Evolutionary conservation across 2,329 filamentous ascomycete genomes (phyloP).

Genomic region (Botrytis deweyae): DNA sequence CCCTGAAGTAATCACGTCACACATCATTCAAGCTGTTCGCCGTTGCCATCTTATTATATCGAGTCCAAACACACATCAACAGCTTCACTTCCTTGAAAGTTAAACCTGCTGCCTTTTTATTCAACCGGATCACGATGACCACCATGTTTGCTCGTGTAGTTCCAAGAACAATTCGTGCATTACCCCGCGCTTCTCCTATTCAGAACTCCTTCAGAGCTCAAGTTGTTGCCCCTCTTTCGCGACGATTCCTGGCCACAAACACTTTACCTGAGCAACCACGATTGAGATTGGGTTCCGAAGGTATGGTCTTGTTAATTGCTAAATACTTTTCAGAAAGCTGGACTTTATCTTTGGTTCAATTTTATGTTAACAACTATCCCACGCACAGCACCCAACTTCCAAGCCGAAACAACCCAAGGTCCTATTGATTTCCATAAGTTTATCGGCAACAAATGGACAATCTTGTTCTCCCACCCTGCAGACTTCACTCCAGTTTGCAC

Average conservation of each 20-base stretch:
- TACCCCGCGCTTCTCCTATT: not conserved
- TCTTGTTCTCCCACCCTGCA: constrained; percentile 78
- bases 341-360: not conserved
- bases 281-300: constrained; percentile 25
- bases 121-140: not conserved
- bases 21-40: no score
- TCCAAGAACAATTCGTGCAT: not conserved
- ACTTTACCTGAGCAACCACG: constrained; percentile 24
- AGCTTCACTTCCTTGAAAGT: not conserved
- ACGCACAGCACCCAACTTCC: constrained; percentile 68
- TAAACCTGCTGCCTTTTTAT: not conserved
- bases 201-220: not conserved
- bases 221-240: constrained; percentile 22
- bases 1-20: not conserved
- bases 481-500: constrained; percentile 94
- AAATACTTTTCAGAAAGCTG: not conserved
- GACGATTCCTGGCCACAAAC: constrained; percentile 22
- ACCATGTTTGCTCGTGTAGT: not conserved
- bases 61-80: not conserved
- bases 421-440: constrained; percentile 78
- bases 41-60: not conserved
- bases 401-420: constrained; percentile 72
- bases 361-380: not conserved
- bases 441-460: constrained; percentile 71
- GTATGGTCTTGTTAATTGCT: not conserved